Percentiles rank a stretch among this genome's conserved stretches.
Evolutionary conservation across 2,329 filamentous ascomycete genomes (phyloP).

Genomic region (Canariomyces notabilis): DNA sequence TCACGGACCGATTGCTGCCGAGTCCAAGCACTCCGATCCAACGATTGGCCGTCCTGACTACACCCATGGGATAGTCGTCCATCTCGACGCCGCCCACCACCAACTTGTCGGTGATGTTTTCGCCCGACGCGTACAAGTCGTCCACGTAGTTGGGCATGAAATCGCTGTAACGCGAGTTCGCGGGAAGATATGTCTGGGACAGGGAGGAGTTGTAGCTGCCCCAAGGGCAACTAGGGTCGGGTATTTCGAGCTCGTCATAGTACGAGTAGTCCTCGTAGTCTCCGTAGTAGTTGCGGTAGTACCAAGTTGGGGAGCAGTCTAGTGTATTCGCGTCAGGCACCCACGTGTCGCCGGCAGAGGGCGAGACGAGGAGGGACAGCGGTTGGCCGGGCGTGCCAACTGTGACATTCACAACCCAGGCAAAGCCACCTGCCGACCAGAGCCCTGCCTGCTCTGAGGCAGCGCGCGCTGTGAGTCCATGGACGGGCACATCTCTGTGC

Average conservation of each 20-base stretch:
- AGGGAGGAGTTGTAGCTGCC: constrained; percentile 24
- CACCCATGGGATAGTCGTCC: constrained; percentile 28
- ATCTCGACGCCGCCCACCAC: constrained; percentile 24
- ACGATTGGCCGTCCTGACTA: constrained; percentile 17
- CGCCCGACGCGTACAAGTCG: constrained; percentile 17
- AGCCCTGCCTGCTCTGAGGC: constrained; percentile 11
- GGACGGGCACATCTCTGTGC: not conserved
- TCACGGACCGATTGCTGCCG: constrained; percentile 24
- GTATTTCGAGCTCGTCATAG: not conserved
- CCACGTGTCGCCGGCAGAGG: constrained; percentile 27
- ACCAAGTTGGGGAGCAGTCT: constrained; percentile 10
- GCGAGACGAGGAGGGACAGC: constrained; percentile 26
- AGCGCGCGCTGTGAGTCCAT: constrained; percentile 13
- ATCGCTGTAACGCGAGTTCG: constrained; percentile 11
- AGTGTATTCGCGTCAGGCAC: constrained; percentile 22
- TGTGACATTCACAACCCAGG: constrained; percentile 25
- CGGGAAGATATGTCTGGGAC: constrained; percentile 21
- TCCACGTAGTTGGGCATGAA: constrained; percentile 17
- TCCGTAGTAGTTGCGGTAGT: constrained; percentile 3
- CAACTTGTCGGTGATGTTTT: constrained; percentile 28
- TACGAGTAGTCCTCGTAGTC: constrained; percentile 3
- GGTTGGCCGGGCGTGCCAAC: constrained; percentile 29
- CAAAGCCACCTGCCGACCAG: constrained; percentile 13
- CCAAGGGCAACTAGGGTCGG: constrained; percentile 20
- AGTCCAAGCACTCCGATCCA: constrained; percentile 29